Conservation (phyloP, 768 basidiomycete genomes). For the Macrolepiota albuminosa region DNA sequence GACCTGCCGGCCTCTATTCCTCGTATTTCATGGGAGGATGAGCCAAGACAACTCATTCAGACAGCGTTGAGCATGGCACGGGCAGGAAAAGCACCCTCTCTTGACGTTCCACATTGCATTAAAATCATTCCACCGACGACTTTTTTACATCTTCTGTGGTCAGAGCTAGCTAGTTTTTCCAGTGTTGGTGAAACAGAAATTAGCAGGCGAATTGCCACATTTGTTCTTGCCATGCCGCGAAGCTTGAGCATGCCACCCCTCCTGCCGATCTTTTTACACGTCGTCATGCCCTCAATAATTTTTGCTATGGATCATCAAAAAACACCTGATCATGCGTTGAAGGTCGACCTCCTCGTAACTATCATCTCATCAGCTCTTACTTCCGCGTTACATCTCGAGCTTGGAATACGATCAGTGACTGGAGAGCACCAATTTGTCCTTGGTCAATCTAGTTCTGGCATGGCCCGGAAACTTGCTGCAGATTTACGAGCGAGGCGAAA, state of each 20-base stretch:
- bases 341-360: conserved; percentile 59
- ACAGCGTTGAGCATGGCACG: conserved; percentile 52
- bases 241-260: conserved; percentile 50
- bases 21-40: conserved; percentile 42
- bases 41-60: conserved; percentile 53
- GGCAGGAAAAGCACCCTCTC: conserved; percentile 54
- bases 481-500: conserved; percentile 52
- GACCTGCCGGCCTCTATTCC: conserved; percentile 10
- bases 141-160: conserved; percentile 69
- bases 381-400: conserved; percentile 65
- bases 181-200: conserved; percentile 57
- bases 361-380: conserved; percentile 64
- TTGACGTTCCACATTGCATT: conserved; percentile 69
- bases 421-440: conserved; percentile 45
- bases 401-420: conserved; percentile 53
- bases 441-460: conserved; percentile 57
- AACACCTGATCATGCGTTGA: conserved; percentile 48
- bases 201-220: conserved; percentile 62
- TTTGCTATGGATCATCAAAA: conserved; percentile 48
- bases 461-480: conserved; percentile 63
- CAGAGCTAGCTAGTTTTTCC: conserved; percentile 50
- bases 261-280: conserved; percentile 68
- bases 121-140: conserved; percentile 49
- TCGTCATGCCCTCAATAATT: conserved; percentile 61
- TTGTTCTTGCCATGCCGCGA: conserved; percentile 61